Base-by-base conservation (phyloP, 768 basidiomycete genomes). In the Suillus americanus region DNA sequence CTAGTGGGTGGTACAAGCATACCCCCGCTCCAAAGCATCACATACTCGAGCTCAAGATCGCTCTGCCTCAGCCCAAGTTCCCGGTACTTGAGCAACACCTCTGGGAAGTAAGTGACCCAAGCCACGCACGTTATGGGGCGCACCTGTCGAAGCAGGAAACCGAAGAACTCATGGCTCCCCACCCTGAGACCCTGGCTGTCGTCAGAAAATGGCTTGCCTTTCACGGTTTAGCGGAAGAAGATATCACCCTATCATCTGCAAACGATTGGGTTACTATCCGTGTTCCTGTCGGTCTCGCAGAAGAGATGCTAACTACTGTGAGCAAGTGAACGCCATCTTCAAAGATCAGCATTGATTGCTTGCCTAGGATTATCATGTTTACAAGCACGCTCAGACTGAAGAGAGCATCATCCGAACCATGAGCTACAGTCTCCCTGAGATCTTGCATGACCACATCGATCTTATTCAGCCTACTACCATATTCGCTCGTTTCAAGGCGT, bases 401-500 rank as follows among this genome's bases (percentile, higher is more conserved):
- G 85, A 87, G 38, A 73, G 79, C 14, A 71, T 90, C 40, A 77
- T 90, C 65, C 85, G 91, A 60, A 89, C 91, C n/a, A 86, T 84
- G 5, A 79, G 78, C 64, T 92, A 90, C 77, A 87, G 85, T 68
- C 81, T 92, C 23, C 90, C 90, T 0, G 79, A 79, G 60, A 65
- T 82, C 63, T 73, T 91, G 54, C 81, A 87, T 67, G 76, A 78
- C 5, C 88, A 91, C 69, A 71, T 91, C 63, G 88, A 90, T 43
- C 73, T 91, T 33, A 78, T 92, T 37, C 89, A 91, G 66, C 90
- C 91, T 0, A 91, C 90, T 2, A 91, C 89, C 2, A 82, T 85
- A 72, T 92, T 91, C 68, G 78, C 81, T 51, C 82, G 81, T 63
- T 74, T 78, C 64, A 83, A 80, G 66, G 75, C 75, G 10, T 75